Conservation (phyloP, 2,329 filamentous ascomycete species). For the Sarocladium brachiariae region DNA sequence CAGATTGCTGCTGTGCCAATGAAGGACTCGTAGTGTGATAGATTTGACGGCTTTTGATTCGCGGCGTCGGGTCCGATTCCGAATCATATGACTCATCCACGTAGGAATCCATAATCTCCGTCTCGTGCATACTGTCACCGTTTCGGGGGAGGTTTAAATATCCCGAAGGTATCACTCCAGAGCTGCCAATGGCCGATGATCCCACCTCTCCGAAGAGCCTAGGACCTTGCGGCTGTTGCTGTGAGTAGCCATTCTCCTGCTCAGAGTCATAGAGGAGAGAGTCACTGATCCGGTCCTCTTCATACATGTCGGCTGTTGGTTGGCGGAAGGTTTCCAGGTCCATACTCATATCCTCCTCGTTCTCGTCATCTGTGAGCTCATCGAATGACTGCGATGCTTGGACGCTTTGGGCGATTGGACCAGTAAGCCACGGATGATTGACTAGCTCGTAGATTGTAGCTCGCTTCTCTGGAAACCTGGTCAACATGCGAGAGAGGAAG, state of each 20-base stretch:
- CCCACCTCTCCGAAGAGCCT: slow-evolving; percentile 50
- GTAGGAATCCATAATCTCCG: slow-evolving; percentile 38
- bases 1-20: slow-evolving; percentile 35
- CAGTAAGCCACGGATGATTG: slow-evolving; percentile 64
- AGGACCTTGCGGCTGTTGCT: slow-evolving; percentile 17
- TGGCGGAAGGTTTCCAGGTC: slow-evolving; percentile 24
- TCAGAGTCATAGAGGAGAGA: slow-evolving; percentile 61
- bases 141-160: slow-evolving; percentile 41
- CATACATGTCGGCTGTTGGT: slow-evolving; percentile 20
- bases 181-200: slow-evolving; percentile 46
- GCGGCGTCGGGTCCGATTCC: slow-evolving; percentile 19
- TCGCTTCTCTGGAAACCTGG: slow-evolving; percentile 69
- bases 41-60: not conserved
- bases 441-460: slow-evolving; percentile 67
- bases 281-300: slow-evolving; percentile 33
- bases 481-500: slow-evolving; percentile 72
- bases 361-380: slow-evolving; percentile 52
- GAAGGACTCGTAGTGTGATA: slow-evolving; percentile 24
- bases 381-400: slow-evolving; percentile 44
- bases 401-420: slow-evolving; percentile 19
- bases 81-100: slow-evolving; percentile 38
- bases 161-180: slow-evolving; percentile 41
- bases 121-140: slow-evolving; percentile 30
- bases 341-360: slow-evolving; percentile 42
- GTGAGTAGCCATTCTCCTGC: slow-evolving; percentile 59